Evolutionary conservation across 148 eudicot genomes (phyloP).

Genomic region (Arctostaphylos glauca): DNA sequence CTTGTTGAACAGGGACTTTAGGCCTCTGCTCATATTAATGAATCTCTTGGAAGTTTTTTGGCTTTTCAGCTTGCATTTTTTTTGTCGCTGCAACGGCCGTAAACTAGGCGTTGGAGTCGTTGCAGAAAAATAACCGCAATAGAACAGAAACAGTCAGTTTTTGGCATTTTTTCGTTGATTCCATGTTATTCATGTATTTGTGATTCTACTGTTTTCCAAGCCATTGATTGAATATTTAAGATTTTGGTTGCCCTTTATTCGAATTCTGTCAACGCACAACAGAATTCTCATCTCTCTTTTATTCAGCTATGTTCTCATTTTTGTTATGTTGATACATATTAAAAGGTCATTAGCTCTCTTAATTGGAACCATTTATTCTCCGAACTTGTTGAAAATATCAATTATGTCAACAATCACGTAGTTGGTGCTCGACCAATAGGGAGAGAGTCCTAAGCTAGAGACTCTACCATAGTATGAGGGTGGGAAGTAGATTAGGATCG

Average conservation of each 20-base stretch:
- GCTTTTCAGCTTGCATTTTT: slow-evolving; percentile 16
- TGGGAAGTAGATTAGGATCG: too few relatives aligned
- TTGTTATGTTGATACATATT: too few relatives aligned
- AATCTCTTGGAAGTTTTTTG: not conserved
- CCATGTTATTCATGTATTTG: not conserved
- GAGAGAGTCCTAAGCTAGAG: too few relatives aligned
- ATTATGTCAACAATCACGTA: too few relatives aligned
- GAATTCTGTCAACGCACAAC: too few relatives aligned
- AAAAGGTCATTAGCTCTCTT: too few relatives aligned
- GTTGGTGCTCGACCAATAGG: too few relatives aligned
- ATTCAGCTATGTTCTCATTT: too few relatives aligned
- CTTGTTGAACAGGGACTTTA: slow-evolving; percentile 53
- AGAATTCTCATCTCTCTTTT: too few relatives aligned
- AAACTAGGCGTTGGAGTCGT: slow-evolving; percentile 8
- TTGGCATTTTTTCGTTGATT: slow-evolving; percentile 9
- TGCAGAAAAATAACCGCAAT: slow-evolving; percentile 20
- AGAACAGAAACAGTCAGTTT: not conserved
- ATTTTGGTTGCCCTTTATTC: slow-evolving; percentile 1
- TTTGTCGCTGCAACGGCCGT: slow-evolving; percentile 10
- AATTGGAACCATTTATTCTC: too few relatives aligned
- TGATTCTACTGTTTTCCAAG: not conserved
- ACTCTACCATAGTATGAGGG: too few relatives aligned
- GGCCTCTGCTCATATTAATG: slow-evolving; percentile 10
- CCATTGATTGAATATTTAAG: not conserved
- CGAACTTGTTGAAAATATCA: too few relatives aligned